Evolutionary conservation across 2,329 filamentous ascomycete genomes (phyloP).

Genomic region (Neofusicoccum sp.): DNA sequence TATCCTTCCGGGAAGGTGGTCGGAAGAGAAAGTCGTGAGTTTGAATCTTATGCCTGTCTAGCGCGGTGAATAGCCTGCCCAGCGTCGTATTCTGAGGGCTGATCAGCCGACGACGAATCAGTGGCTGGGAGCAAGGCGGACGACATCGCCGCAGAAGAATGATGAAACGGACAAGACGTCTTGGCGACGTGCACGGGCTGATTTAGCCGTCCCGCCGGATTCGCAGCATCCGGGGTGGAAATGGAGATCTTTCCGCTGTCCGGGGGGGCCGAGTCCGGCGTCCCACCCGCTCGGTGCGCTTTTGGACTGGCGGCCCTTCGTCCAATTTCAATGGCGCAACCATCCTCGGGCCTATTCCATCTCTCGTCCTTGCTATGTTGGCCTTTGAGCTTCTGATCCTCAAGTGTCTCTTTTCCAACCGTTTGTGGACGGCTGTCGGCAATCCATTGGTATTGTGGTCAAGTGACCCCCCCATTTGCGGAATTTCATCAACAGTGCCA

Average conservation of each 20-base stretch:
- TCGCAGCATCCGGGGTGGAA: slow-evolving; percentile 1
- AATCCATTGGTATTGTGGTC: too few species aligned
- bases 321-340: too few species aligned
- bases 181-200: slow-evolving; percentile 7
- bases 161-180: neutral
- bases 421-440: too few species aligned
- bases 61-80: neutral
- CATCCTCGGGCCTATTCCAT: too few species aligned
- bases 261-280: neutral
- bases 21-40: neutral
- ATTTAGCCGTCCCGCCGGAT: neutral
- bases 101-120: neutral
- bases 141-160: neutral
- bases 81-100: neutral
- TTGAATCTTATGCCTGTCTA: neutral
- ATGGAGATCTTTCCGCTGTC: slow-evolving; percentile 14
- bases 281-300: neutral
- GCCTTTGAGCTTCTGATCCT: too few species aligned
- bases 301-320: too few species aligned
- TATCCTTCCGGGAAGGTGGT: neutral
- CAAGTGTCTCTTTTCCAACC: too few species aligned
- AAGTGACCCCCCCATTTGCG: too few species aligned
- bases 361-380: too few species aligned
- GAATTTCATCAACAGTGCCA: too few species aligned
- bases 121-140: neutral